Conservation (phyloP, 1,284 basidiomycete genomes). For the Ustilago shanxiensis region DNA sequence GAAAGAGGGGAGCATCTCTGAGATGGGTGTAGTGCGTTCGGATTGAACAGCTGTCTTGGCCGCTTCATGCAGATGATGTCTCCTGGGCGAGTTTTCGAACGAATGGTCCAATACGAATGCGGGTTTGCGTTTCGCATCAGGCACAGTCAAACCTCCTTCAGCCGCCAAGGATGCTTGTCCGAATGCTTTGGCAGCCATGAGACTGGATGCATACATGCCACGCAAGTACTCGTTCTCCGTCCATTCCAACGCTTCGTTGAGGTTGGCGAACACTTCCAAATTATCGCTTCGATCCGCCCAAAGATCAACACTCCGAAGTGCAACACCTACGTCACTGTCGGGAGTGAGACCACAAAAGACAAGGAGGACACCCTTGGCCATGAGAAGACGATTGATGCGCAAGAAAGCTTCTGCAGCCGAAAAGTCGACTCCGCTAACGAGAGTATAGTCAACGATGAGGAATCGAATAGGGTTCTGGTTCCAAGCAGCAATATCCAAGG, state of each 20-base stretch:
- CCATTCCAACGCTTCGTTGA: constrained; percentile 94
- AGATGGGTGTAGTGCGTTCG: constrained; percentile 32
- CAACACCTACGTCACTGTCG: constrained; percentile 62
- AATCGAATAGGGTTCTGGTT: constrained; percentile 86
- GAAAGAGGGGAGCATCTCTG: constrained; percentile 19
- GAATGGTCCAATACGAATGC: constrained; percentile 74
- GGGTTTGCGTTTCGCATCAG: constrained; percentile 58
- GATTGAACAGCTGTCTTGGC: constrained; percentile 72
- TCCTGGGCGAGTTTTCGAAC: constrained; percentile 80
- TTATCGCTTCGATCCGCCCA: constrained; percentile 73
- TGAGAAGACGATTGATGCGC: constrained; percentile 85
- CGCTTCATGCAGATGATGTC: constrained; percentile 81
- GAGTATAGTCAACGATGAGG: constrained; percentile 74
- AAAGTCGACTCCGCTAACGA: constrained; percentile 92
- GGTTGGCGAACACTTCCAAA: constrained; percentile 81
- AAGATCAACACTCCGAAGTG: constrained; percentile 75
- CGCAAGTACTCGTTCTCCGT: constrained; percentile 72
- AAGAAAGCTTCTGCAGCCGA: constrained; percentile 95
- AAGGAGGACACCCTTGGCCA: constrained; percentile 81
- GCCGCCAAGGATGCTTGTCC: constrained; percentile 70
- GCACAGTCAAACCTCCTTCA: constrained; percentile 71
- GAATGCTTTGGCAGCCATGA: constrained; percentile 67
- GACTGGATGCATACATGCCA: constrained; percentile 69
- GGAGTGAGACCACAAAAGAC: constrained; percentile 84
- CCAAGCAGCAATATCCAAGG: constrained; percentile 83